These are phyloP conservation scores for Tulasnella sp. DNA, from an alignment of 768 basidiomycete species.

Conservation along the genomic window DNA sequence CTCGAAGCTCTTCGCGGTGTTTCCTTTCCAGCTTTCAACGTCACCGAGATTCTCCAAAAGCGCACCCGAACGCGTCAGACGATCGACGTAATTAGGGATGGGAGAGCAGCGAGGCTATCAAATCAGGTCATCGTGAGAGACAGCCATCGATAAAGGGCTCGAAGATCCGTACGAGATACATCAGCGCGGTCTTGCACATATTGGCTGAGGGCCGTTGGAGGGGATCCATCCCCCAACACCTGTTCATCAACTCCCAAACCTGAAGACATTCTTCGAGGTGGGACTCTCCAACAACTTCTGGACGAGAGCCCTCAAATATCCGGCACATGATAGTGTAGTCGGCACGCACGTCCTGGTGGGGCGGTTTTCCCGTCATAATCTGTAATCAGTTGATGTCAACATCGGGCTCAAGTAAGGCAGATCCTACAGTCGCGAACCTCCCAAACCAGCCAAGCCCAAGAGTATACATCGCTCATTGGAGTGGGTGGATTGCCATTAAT, in stretches of 20 bases:
- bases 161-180: not conserved
- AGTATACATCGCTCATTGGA: not conserved
- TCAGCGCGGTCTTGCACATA: not conserved
- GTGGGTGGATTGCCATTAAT: not conserved
- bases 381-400: not conserved
- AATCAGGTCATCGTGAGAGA: no score
- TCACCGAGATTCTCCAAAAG: not conserved
- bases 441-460: not conserved
- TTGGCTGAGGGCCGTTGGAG: not conserved
- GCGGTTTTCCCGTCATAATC: not conserved
- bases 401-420: not conserved
- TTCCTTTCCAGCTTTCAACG: not conserved
- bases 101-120: not conserved
- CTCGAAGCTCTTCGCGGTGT: not conserved
- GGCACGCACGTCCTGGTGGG: not conserved
- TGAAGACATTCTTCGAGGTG: not conserved
- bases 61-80: not conserved
- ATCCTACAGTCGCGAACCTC: not conserved
- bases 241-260: not conserved
- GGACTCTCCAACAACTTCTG: not conserved
- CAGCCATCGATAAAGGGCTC: no score
- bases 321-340: not conserved
- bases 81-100: not conserved
- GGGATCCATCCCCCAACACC: not conserved
- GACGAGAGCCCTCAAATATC: not conserved